These are phyloP conservation scores for Termitomyces sp. DNA, from an alignment of 768 basidiomycete species.

Conservation along the genomic window DNA sequence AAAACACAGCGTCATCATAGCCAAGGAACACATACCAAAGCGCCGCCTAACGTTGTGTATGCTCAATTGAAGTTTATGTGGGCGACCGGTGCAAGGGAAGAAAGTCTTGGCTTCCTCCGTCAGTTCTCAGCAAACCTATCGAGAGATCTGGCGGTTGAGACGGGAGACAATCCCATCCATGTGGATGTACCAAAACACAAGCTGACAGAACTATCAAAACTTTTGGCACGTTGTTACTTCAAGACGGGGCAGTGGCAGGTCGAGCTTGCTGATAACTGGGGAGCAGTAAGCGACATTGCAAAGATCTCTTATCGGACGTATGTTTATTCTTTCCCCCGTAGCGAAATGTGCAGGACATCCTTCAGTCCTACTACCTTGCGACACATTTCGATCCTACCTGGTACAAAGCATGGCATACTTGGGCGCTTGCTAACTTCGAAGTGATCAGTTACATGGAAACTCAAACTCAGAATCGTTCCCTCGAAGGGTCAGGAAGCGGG, in stretches of 20 bases:
- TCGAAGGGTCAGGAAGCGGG: slow-evolving; percentile 54
- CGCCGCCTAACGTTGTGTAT: slow-evolving; percentile 94
- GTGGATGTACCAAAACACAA: slow-evolving; percentile 52
- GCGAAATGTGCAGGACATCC: slow-evolving; percentile 77
- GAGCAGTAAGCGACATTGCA: slow-evolving; percentile 47
- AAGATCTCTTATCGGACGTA: background rate
- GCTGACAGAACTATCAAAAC: slow-evolving; percentile 62
- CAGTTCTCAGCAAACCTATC: slow-evolving; percentile 76
- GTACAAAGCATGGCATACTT: slow-evolving; percentile 99
- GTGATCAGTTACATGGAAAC: slow-evolving; percentile 80
- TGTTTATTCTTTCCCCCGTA: slow-evolving; percentile 24
- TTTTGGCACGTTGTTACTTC: slow-evolving; percentile 95
- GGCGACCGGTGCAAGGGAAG: slow-evolving; percentile 75
- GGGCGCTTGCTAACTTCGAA: slow-evolving; percentile 96
- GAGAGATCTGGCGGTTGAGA: slow-evolving; percentile 64
- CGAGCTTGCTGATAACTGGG: slow-evolving; percentile 76
- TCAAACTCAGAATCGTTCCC: slow-evolving; percentile 47
- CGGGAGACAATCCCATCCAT: slow-evolving; percentile 44
- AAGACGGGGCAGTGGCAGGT: slow-evolving; percentile 96
- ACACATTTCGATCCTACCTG: slow-evolving; percentile 92
- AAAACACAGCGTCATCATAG: slow-evolving; percentile 44
- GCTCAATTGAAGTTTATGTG: slow-evolving; percentile 95
- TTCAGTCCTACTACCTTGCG: slow-evolving; percentile 79
- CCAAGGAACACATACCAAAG: slow-evolving; percentile 52
- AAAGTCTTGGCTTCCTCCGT: slow-evolving; percentile 78